Conservation (phyloP, 345 rosid species). For the Citrus mangshanensis region DNA sequence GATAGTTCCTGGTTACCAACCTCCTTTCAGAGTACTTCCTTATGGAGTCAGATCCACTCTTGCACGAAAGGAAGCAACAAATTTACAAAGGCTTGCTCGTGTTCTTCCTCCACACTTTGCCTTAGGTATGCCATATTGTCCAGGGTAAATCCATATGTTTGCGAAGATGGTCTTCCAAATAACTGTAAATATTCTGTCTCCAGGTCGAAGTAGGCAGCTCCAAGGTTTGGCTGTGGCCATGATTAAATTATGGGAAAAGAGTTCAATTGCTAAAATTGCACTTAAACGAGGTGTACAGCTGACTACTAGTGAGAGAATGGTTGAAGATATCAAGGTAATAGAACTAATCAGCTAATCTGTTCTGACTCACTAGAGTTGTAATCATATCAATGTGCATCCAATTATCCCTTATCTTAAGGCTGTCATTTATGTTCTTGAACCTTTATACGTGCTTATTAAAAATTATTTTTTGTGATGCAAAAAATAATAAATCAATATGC, state of each 20-base stretch:
- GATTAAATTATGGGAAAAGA: constrained; percentile 77
- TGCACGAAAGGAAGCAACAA: constrained; percentile 62
- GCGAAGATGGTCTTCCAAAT: constrained; percentile 12
- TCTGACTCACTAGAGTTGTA: background rate
- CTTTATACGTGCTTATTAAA: background rate
- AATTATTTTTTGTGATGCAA: background rate
- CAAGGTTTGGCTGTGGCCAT: constrained; percentile 92
- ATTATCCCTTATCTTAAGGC: background rate
- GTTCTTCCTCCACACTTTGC: constrained; percentile 96
- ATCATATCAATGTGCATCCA: background rate
- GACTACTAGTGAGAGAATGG: constrained; percentile 97
- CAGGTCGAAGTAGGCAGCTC: constrained; percentile 88
- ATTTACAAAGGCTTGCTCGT: constrained; percentile 75
- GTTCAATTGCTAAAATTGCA: constrained; percentile 80
- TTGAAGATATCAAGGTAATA: constrained; percentile 87
- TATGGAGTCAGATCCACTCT: constrained; percentile 80
- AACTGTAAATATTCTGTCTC: constrained; percentile 19
- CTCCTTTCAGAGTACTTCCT: constrained; percentile 87
- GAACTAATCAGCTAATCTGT: constrained; percentile 2
- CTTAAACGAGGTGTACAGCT: constrained; percentile 90
- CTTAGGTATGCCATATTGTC: constrained; percentile 50
- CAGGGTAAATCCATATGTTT: background rate
- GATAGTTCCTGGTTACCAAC: constrained; percentile 68
- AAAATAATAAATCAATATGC: background rate
- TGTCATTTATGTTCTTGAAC: background rate